phyloP scores from a whole-genome alignment of 2,329 filamentous ascomycete species.

The Hyphodiscus sp. region DNA sequence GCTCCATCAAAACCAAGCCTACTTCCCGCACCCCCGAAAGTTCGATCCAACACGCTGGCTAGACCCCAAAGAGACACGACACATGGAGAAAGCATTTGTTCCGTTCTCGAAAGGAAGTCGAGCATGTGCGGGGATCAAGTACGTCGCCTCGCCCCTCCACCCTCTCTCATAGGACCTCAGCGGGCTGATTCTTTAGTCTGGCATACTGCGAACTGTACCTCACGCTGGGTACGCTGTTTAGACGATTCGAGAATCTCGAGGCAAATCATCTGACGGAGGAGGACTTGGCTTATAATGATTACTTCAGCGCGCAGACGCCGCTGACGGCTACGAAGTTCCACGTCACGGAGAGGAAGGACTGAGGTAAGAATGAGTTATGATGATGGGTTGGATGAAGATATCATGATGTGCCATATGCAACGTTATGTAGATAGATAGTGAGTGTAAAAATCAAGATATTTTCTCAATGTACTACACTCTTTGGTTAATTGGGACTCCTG shows the following conservation, averaged over 20 bases:
- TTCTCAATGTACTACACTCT: too few species aligned
- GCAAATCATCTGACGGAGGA: slow-evolving; percentile 13
- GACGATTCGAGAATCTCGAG: slow-evolving; percentile 20
- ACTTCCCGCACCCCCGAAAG: slow-evolving; percentile 29
- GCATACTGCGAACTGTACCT: slow-evolving; percentile 33
- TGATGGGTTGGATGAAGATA: too few species aligned
- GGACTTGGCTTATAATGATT: slow-evolving; percentile 28
- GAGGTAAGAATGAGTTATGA: too few species aligned
- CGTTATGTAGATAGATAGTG: too few species aligned
- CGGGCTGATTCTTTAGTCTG: slow-evolving; percentile 16
- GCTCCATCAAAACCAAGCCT: slow-evolving; percentile 28
- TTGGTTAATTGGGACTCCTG: too few species aligned
- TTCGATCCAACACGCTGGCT: slow-evolving; percentile 34
- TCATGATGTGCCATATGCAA: too few species aligned
- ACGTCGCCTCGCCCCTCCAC: not conserved
- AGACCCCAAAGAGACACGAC: slow-evolving; percentile 10
- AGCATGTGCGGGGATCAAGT: slow-evolving; percentile 10
- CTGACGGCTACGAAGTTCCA: slow-evolving; percentile 15
- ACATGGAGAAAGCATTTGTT: slow-evolving; percentile 30
- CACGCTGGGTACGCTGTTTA: slow-evolving; percentile 28
- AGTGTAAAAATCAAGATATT: too few species aligned
- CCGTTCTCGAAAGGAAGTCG: slow-evolving; percentile 17
- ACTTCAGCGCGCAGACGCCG: slow-evolving; percentile 25
- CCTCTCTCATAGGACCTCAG: not conserved
- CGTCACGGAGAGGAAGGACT: slow-evolving; percentile 6